phyloP scores from a whole-genome alignment of 2,329 filamentous ascomycete species.

The Aspergillus arachidicola region DNA sequence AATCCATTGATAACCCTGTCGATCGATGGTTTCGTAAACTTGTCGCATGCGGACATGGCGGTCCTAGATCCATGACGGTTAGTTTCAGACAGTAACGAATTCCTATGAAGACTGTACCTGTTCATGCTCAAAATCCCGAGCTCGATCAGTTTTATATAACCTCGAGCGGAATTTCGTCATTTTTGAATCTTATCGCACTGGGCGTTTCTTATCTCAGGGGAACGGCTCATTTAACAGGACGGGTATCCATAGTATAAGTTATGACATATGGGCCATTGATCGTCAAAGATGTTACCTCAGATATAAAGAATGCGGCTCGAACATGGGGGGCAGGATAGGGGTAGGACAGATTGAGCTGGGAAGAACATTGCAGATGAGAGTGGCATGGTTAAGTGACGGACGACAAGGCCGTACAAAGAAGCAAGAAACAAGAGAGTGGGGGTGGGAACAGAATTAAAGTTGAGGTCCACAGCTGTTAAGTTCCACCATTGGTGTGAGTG shows the following conservation, averaged over 20 bases:
- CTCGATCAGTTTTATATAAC: constrained; percentile 48
- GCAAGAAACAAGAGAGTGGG: not conserved
- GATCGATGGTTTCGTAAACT: constrained; percentile 49
- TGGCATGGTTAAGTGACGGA: not conserved
- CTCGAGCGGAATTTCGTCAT: constrained; percentile 40
- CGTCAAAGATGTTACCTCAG: not conserved
- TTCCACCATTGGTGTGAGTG: not conserved
- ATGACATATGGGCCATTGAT: not conserved
- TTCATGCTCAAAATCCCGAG: constrained; percentile 48
- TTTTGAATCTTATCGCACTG: not conserved
- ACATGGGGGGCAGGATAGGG: not conserved
- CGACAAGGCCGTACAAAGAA: too few relatives aligned
- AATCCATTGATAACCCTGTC: constrained; percentile 46
- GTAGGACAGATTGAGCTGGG: not conserved
- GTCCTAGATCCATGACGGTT: constrained; percentile 29
- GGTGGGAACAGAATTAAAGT: constrained; percentile 1
- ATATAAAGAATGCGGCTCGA: not conserved
- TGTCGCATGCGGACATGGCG: constrained; percentile 47
- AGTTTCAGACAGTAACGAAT: not conserved
- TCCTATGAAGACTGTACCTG: constrained; percentile 27
- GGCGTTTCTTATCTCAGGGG: not conserved
- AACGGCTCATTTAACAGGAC: not conserved
- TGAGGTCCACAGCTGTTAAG: not conserved
- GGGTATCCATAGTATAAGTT: not conserved
- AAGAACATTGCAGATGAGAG: not conserved